phyloP scores from a whole-genome alignment of 140 eudicot genomes.

The Senecio squalidus region DNA sequence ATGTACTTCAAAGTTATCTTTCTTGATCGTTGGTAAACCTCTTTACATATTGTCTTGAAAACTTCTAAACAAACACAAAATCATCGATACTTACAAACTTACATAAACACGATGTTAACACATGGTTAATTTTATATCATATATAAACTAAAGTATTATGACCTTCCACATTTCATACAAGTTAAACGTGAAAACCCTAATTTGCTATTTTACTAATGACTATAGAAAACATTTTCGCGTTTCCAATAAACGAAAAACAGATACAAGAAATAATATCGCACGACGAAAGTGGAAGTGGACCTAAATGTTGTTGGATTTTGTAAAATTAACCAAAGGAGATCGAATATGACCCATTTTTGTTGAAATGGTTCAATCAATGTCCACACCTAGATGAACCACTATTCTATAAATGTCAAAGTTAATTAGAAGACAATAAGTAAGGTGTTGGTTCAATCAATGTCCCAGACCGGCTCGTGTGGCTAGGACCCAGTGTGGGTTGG shows the following conservation, averaged over 20 bases:
- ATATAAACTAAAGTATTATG: too few species aligned
- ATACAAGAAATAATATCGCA: neutral
- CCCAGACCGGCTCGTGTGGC: constrained; percentile 30
- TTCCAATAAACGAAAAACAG: neutral
- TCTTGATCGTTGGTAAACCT: too few species aligned
- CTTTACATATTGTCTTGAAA: too few species aligned
- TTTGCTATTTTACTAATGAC: too few species aligned
- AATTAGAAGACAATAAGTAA: constrained; percentile 16
- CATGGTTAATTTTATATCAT: too few species aligned
- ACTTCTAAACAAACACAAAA: too few species aligned
- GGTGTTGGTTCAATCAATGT: constrained; percentile 33
- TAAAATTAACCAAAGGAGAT: constrained; percentile 18
- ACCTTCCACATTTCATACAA: too few species aligned
- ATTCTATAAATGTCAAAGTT: constrained; percentile 13
- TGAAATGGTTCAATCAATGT: constrained; percentile 37
- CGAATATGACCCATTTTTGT: constrained; percentile 28
- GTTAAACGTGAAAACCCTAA: too few species aligned
- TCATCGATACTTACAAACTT: too few species aligned
- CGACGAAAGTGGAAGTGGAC: constrained; percentile 23
- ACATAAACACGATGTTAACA: too few species aligned
- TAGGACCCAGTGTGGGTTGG: constrained; percentile 35
- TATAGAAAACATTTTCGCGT: neutral
- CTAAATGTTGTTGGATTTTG: constrained; percentile 24
- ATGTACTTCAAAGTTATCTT: too few species aligned
- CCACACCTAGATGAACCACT: constrained; percentile 20